Base-by-base conservation (phyloP, 1,139 yeast genomes). In the Pneumocystis carinii region DNA sequence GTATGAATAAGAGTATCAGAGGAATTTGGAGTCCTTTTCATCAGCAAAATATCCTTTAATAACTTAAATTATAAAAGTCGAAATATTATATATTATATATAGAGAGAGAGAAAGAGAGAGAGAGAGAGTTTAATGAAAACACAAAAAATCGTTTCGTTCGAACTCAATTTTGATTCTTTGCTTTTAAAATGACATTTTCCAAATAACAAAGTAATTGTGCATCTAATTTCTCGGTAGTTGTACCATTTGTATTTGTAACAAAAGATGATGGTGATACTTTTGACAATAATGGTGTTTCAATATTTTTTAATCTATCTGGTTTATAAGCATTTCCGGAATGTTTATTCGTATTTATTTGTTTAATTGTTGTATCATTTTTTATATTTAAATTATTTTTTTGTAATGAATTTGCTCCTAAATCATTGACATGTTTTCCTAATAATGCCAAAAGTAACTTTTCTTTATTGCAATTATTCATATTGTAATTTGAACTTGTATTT, bases 1-100 rank as follows among this genome's bases (percentile, higher is more conserved):
- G 95, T 59, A 75, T 80, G 66, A 92, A 90, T 73, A 83, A 82
- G 66, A 85, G 95, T 62, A 92, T 92, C 19, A 86, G 99, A 79
- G 99, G 98, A 71, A 80, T 92, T 63, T 92, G 99, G 98, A 89
- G 97, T 61, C 98, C 98, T 64, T 79, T 92, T 78, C 97, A 92
- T 73, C 55, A 24, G 14, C 55, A 48, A 14, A 48, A 48, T 48
- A 19, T 7, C n/a, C 14, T 24, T 48, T 48, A 27, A 6, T 42
- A 3, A 24, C 14, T 29, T 12, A 14, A 48, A 12, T 24, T 15
- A 19, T 17, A 24, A 24, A 24, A 48, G 14, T 12, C 14, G 27
- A 24, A 48, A 1, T 12, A 19, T 8, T n/a, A 8, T 42, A 24
- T 12, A 24, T 19, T 19, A 48, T 48, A 42, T 10, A 48, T 12